A percentile compares a stretch with the other conserved stretches of the same genome.
Conservation (phyloP, 2,329 filamentous ascomycete genomes). For the Curvularia sp. region DNA sequence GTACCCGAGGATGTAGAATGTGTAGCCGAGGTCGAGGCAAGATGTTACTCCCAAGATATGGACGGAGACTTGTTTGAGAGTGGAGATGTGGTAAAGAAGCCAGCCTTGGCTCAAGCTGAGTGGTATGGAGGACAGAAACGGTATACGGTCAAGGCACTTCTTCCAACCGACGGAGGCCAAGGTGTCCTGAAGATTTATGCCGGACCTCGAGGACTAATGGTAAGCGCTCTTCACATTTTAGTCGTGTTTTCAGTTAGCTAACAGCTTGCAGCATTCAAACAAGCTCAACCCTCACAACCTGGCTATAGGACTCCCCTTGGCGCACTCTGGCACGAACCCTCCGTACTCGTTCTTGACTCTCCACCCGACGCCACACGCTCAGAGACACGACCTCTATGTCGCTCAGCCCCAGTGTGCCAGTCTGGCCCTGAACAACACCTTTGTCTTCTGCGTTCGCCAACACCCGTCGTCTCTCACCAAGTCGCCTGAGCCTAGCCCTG, state of each 20-base stretch:
- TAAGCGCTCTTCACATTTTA: slow-evolving; percentile 33
- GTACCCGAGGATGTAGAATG: slow-evolving; percentile 91
- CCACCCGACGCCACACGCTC: slow-evolving; percentile 96
- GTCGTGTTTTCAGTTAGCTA: slow-evolving; percentile 16
- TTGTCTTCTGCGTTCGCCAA: slow-evolving; percentile 94
- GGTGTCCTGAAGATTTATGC: slow-evolving; percentile 91
- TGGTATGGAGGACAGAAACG: slow-evolving; percentile 88
- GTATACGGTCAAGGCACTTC: slow-evolving; percentile 89
- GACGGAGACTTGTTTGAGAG: slow-evolving; percentile 96
- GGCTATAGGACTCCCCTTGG: slow-evolving; percentile 86
- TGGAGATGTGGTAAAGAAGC: slow-evolving; percentile 84
- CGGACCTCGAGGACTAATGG: slow-evolving; percentile 91
- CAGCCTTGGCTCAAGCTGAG: slow-evolving; percentile 87
- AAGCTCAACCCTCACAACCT: slow-evolving; percentile 94
- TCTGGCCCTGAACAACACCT: slow-evolving; percentile 93
- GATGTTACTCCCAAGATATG: slow-evolving; percentile 77
- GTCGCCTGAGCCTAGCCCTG: slow-evolving; percentile 45
- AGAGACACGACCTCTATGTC: slow-evolving; percentile 95
- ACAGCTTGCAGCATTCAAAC: slow-evolving; percentile 73
- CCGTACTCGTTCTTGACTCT: slow-evolving; percentile 91
- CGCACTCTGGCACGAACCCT: slow-evolving; percentile 91
- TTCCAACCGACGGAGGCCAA: slow-evolving; percentile 90
- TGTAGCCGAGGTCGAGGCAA: slow-evolving; percentile 88
- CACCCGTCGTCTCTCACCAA: slow-evolving; percentile 71
- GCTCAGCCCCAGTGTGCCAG: slow-evolving; percentile 92